Conservation (phyloP, 2,329 filamentous ascomycete species). For the Colletotrichum nymphaeae region DNA sequence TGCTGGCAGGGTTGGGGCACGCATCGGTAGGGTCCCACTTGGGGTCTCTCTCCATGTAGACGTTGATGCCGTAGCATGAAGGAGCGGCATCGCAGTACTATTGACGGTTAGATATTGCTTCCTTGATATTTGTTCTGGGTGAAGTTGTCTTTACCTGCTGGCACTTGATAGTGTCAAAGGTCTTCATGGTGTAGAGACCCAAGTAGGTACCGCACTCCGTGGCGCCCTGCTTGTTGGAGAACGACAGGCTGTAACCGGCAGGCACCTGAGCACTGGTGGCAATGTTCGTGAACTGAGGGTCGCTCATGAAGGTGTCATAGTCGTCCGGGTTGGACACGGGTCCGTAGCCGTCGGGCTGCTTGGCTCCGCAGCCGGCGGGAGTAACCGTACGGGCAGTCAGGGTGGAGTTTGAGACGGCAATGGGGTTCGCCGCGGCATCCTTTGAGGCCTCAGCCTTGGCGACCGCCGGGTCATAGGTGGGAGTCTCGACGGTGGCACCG, state of each 20-base stretch:
- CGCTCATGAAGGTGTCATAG: slow-evolving; percentile 12
- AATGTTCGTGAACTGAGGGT: neutral
- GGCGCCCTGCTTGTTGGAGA: neutral
- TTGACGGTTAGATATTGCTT: neutral
- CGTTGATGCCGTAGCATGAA: slow-evolving; percentile 25
- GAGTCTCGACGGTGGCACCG: neutral
- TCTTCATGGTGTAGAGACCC: slow-evolving; percentile 15
- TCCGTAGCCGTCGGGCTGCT: slow-evolving; percentile 15
- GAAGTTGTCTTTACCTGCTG: slow-evolving; percentile 11
- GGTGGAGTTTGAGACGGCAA: neutral
- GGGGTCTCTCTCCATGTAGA: slow-evolving; percentile 28
- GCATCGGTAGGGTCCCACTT: neutral
- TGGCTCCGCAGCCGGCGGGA: neutral
- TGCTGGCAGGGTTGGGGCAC: slow-evolving; percentile 21
- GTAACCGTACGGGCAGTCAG: neutral
- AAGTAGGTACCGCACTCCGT: neutral
- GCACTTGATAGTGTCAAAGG: slow-evolving; percentile 15
- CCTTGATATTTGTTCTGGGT: no score
- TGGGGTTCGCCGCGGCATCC: slow-evolving; percentile 3
- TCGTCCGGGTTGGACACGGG: slow-evolving; percentile 4
- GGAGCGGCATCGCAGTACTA: slow-evolving; percentile 28
- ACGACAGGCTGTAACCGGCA: neutral
- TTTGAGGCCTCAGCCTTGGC: neutral
- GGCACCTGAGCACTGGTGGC: neutral
- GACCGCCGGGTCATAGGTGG: slow-evolving; percentile 13